Percentiles rank a stretch among this genome's conserved stretches.
phyloP scores from a whole-genome alignment of 1,284 basidiomycete genomes.

The Malassezia sp. region DNA sequence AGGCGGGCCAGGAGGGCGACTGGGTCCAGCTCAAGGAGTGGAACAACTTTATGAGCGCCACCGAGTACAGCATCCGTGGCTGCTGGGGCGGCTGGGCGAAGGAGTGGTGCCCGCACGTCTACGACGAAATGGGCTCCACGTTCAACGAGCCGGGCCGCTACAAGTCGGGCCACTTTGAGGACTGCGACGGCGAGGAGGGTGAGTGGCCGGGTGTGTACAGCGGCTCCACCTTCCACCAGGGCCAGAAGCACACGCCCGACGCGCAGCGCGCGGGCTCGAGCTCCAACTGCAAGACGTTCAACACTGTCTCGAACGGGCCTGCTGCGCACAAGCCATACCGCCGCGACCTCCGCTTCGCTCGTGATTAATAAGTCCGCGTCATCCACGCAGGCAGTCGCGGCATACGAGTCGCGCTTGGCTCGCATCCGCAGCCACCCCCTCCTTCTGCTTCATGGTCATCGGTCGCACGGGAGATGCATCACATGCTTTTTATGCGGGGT shows the following conservation, averaged over 20 bases:
- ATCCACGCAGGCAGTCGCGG: no score
- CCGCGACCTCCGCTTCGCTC: no score
- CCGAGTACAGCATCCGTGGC: conserved; percentile 42
- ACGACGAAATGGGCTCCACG: conserved; percentile 34
- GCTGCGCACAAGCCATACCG: conserved; percentile 1
- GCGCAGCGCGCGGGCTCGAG: conserved; percentile 3
- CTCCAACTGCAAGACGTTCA: conserved; percentile 7
- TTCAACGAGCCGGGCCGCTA: conserved; percentile 44
- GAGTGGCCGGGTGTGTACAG: conserved; percentile 37
- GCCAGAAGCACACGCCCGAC: conserved; percentile 3
- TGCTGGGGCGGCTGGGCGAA: conserved; percentile 31
- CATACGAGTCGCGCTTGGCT: no score
- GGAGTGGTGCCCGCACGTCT: conserved; percentile 43
- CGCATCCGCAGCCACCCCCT: no score
- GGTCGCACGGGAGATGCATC: no score
- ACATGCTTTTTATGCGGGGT: no score
- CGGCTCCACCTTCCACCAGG: conserved; percentile 36
- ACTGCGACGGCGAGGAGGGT: conserved; percentile 35
- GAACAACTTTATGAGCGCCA: conserved; percentile 40
- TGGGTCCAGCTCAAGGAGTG: conserved; percentile 42
- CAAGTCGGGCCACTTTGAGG: conserved; percentile 27
- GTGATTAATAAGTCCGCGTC: no score
- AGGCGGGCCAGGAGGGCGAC: conserved; percentile 24
- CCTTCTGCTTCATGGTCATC: no score
- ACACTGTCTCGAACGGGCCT: conserved; percentile 2